Percentiles rank a stretch among this genome's conserved stretches.
Evolutionary conservation across 2,329 filamentous ascomycete genomes (phyloP).

Genomic region (Sclerotinia glacialis): DNA sequence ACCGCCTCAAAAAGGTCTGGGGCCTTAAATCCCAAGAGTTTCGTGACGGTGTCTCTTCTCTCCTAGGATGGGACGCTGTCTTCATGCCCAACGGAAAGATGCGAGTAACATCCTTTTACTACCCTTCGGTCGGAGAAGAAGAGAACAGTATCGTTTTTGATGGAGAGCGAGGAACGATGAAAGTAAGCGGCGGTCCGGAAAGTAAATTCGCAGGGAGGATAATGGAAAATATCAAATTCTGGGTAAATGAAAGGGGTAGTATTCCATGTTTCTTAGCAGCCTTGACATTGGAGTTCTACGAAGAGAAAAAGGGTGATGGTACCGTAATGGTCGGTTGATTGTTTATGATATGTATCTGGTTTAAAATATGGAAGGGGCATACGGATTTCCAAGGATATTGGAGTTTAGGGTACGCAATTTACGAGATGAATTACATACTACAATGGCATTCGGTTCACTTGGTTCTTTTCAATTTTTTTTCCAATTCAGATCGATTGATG

Average conservation of each 20-base stretch:
- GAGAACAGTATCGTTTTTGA: constrained; percentile 80
- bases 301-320: constrained; percentile 49
- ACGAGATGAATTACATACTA: background rate
- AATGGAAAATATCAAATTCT: constrained; percentile 83
- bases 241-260: constrained; percentile 90
- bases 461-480: no score
- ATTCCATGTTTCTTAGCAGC: constrained; percentile 92
- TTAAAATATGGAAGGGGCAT: background rate
- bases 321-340: constrained; percentile 29
- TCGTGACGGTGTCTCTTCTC: constrained; percentile 87
- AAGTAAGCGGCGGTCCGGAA: constrained; percentile 85
- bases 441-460: background rate
- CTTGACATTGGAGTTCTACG: constrained; percentile 89
- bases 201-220: constrained; percentile 86
- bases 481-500: no score
- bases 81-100: constrained; percentile 98
- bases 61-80: constrained; percentile 90
- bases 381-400: background rate
- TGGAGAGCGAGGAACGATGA: constrained; percentile 95
- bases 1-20: constrained; percentile 90
- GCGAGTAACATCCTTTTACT: constrained; percentile 82
- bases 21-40: constrained; percentile 88
- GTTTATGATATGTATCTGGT: background rate
- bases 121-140: constrained; percentile 62
- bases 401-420: constrained; percentile 2